These are phyloP conservation scores for Avena atlantica DNA, from an alignment of 176 grass and related monocot species.

Conservation along the genomic window DNA sequence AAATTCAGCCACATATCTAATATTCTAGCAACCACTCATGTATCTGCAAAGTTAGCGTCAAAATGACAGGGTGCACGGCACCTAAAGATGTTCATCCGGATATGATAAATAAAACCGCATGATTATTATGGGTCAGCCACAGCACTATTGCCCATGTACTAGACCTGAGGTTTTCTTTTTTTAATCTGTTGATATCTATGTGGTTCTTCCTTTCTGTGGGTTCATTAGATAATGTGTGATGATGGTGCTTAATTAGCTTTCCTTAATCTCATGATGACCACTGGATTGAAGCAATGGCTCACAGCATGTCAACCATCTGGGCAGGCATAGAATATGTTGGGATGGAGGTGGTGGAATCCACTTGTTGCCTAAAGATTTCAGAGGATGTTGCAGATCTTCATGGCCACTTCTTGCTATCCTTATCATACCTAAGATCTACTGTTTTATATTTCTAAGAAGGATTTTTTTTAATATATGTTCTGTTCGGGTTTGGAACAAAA, in stretches of 20 bases:
- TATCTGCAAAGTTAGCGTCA: constrained; percentile 41
- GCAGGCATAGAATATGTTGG: constrained; percentile 50
- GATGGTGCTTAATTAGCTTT: constrained; percentile 53
- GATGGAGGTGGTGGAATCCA: constrained; percentile 51
- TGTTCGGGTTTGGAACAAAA: not conserved
- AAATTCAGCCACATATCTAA: constrained; percentile 36
- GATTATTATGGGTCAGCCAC: constrained; percentile 54
- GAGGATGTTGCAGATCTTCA: constrained; percentile 46
- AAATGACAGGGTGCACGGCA: constrained; percentile 37
- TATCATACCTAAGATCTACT: not conserved
- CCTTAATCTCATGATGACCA: constrained; percentile 58
- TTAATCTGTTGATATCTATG: not conserved
- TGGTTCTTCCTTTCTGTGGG: constrained; percentile 39
- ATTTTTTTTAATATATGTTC: not conserved
- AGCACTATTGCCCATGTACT: constrained; percentile 41
- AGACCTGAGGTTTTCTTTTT: constrained; percentile 36
- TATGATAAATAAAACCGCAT: constrained; percentile 46
- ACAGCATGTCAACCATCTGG: constrained; percentile 54
- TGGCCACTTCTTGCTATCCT: constrained; percentile 47
- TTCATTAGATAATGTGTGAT: constrained; percentile 31
- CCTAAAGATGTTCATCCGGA: constrained; percentile 36
- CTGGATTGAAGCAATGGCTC: constrained; percentile 47
- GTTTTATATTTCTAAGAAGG: not conserved
- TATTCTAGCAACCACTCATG: constrained; percentile 33
- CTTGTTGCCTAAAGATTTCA: constrained; percentile 37